Evolutionary conservation across 805 yeast genomes (phyloP).

Genomic region (Wickerhamiella allomyrinae): DNA sequence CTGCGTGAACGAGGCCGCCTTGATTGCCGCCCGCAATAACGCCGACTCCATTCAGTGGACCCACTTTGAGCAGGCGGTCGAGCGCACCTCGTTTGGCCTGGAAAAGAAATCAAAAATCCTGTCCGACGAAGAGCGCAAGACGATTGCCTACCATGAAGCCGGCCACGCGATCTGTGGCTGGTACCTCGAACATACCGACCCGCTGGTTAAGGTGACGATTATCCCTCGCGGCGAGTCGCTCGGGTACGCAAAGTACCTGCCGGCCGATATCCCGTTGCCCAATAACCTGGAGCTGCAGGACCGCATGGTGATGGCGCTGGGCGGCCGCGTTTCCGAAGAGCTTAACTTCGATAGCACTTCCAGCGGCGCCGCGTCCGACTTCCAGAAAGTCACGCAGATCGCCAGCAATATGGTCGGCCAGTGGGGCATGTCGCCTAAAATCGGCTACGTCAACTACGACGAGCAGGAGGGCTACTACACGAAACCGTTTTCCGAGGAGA

Average conservation of each 20-base stretch:
- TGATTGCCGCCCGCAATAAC: slow-evolving; percentile 83
- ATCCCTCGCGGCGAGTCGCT: slow-evolving; percentile 94
- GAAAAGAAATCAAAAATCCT: slow-evolving; percentile 79
- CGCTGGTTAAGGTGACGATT: slow-evolving; percentile 85
- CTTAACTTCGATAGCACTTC: slow-evolving; percentile 83
- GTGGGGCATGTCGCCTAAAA: slow-evolving; percentile 77
- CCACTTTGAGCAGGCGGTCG: slow-evolving; percentile 93
- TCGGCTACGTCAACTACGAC: slow-evolving; percentile 75
- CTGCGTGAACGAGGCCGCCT: slow-evolving; percentile 92
- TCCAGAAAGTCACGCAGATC: slow-evolving; percentile 87
- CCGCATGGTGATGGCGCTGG: slow-evolving; percentile 92
- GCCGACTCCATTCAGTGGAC: slow-evolving; percentile 51
- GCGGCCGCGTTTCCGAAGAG: slow-evolving; percentile 95
- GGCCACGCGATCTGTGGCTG: slow-evolving; percentile 99
- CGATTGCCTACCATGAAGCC: slow-evolving; percentile 96
- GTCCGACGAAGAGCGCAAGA: slow-evolving; percentile 70
- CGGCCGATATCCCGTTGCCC: slow-evolving; percentile 76
- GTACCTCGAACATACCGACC: slow-evolving; percentile 84
- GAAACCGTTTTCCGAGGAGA: slow-evolving; percentile 81
- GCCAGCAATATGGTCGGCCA: slow-evolving; percentile 87
- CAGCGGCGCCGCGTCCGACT: slow-evolving; percentile 92
- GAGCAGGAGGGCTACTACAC: slow-evolving; percentile 54
- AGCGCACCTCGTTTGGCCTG: slow-evolving; percentile 91
- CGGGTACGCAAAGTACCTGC: slow-evolving; percentile 95
- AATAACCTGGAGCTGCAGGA: slow-evolving; percentile 67